Conservation (phyloP, 305 asterid genomes). For the Rubia peregrina region DNA sequence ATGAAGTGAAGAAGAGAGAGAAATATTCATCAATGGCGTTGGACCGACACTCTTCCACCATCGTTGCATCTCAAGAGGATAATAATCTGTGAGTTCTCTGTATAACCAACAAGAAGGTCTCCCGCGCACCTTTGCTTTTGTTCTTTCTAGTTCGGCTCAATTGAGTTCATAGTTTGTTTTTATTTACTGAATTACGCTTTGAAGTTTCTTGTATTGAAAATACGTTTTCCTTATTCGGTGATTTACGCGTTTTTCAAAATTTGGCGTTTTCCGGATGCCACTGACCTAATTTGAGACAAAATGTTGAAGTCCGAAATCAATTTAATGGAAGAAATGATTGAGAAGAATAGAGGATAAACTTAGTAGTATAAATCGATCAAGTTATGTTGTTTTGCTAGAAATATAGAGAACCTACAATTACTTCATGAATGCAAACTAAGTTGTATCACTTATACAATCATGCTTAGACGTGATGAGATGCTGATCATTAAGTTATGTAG, state of each 20-base stretch:
- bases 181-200: neutral
- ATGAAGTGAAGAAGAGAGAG: constrained; percentile 5
- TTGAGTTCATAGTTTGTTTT: neutral
- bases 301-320: neutral
- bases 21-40: constrained; percentile 17
- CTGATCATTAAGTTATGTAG: constrained; percentile 35
- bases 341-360: neutral
- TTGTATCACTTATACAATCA: constrained; percentile 3
- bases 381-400: neutral
- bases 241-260: neutral
- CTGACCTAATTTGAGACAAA: neutral
- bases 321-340: neutral
- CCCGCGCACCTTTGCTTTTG: constrained; percentile 5
- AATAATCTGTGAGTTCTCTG: constrained; percentile 45
- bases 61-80: constrained; percentile 54
- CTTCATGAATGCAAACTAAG: neutral
- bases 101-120: neutral
- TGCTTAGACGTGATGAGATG: constrained; percentile 18
- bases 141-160: neutral
- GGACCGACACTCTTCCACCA: constrained; percentile 26
- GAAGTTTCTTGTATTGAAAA: neutral
- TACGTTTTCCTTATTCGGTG: neutral
- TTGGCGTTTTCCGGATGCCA: neutral
- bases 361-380: neutral
- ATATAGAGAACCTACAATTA: neutral